Base-by-base conservation (phyloP, 164 flowering plant genomes). In the Nymphaea thermarum region DNA sequence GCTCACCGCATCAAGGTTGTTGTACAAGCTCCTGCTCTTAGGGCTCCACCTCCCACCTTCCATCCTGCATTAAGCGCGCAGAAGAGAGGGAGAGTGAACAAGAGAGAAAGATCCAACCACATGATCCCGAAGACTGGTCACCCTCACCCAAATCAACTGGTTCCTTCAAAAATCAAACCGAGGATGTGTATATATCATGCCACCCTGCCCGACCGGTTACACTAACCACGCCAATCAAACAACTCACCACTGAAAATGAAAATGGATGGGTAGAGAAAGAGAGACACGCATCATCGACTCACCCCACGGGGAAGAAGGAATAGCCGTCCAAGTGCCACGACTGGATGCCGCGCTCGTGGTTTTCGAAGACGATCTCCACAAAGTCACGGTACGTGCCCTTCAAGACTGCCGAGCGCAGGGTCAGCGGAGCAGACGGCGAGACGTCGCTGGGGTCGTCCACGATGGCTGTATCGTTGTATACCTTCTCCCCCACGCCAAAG, bases 271-370 rank as follows among this genome's bases (percentile, higher is more conserved):
- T 25, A 25, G 36, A 25, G 36, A 25, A 25, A 25, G 36, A 25
- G 36, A 25, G 36, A 25, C 1, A 25, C 36, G 36, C 36, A 25
- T 25, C 36, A 25, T 25, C 36, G 53, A 10, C 53, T 45, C 10
- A 45, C 11, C 84, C 79, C 75, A 89, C 94, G 0, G 89, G 89
- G 69, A 86, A 90, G 82, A 90, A 87, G 55, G 73, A 47, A 65
- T 90, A 82, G 44, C 98, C 98, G 77, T 90, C 87, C 61, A 93
- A 75, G 67, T 93, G 98, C 85, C 85, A 93, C 57, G 78, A 81
- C 77, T 93, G 98, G 43, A 91, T 55, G 5, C 80, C 72, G 17
- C 70, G 67, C 69, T 90, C 98, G 0, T 62, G 67, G 75, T 93
- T 93, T 79, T 87, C 83, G 65, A 93, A 89, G 64, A 93, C 85